Evolutionary conservation across 208 protist species (phyloP), one percentile per base, ranked within the genome.

Genomic region (Trypanosomatidae sp.): DNA sequence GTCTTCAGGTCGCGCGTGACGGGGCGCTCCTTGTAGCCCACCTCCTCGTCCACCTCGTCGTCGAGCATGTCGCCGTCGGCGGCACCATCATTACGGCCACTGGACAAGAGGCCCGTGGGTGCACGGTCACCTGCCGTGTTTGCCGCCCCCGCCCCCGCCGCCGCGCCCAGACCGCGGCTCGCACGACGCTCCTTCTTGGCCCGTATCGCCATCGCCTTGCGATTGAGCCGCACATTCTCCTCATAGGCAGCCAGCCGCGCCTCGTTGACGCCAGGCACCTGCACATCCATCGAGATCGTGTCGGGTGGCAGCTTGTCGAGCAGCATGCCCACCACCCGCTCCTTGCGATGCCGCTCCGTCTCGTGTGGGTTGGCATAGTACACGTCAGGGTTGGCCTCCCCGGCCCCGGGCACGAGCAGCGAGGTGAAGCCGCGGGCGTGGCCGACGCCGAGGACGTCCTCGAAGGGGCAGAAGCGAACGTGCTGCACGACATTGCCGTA

Each of bases 321-420:
- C 58, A 95, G 61, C 21, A 66, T 75, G 6, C 60, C 46, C 15
- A 96, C 83, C 2, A 90, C 81, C 11, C 84, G 70, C 43, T 94
- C 83, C 66, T 86, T 90, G 24, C 80, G 58, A 50, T 94, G 86
- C 8, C 78, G 69, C 63, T 88, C 77, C 45, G 90, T 95, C 45
- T 96, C 90, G 61, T 91, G 87, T 33, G 90, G 90, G 65, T 96
- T 94, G n/a, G 87, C 87, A 35, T 77, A 80, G 70, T 84, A 94
- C 50, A 88, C 92, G 71, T 96, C 90, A 4, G 82, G 85, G 51
- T 95, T 95, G 2, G 87, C 73, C 51, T 95, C 87, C 2, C 90
- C 90, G 16, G 80, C 66, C 21, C 87, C 90, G 2, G 90, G 90
- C 18, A 96, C 68, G 6, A 96, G 44, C 35, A 96, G 53, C 16